Conservation (phyloP, 2,329 filamentous ascomycete genomes). For the Penicillium sp. region DNA sequence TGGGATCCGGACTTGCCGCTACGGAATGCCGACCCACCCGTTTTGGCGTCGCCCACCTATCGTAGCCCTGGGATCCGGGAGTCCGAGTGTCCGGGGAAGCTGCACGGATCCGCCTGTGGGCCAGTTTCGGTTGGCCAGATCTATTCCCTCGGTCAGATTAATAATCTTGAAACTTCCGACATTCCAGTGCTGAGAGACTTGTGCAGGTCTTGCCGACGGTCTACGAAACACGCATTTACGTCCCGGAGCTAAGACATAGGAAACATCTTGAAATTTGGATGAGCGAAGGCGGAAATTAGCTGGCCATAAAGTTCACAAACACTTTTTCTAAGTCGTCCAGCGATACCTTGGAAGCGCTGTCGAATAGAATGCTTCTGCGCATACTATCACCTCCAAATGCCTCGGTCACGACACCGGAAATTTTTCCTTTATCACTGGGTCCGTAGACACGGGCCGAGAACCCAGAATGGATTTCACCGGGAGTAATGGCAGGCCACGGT, state of each 20-base stretch:
- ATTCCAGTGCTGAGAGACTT: background rate
- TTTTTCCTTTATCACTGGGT: constrained; percentile 16
- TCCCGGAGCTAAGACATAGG: background rate
- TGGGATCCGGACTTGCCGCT: background rate
- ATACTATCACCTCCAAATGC: constrained; percentile 23
- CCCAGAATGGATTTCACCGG: constrained; percentile 12
- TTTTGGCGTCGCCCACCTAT: background rate
- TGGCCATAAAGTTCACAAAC: constrained; percentile 14
- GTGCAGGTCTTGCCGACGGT: background rate
- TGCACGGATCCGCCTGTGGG: background rate
- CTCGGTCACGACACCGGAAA: constrained; percentile 7
- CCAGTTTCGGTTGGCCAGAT: background rate
- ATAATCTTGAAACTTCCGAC: background rate
- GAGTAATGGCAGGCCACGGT: constrained; percentile 30
- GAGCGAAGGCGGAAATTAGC: background rate
- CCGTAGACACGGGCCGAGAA: constrained; percentile 30
- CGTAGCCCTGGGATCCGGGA: background rate
- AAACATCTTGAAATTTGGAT: background rate
- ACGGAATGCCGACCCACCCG: background rate
- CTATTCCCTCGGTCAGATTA: background rate
- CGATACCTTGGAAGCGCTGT: constrained; percentile 19
- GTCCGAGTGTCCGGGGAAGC: background rate
- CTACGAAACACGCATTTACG: background rate
- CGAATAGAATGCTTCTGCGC: constrained; percentile 26
- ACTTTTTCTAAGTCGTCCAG: constrained; percentile 25